phyloP scores from a whole-genome alignment of 495 filamentous ascomycete genomes.

The Podospora pseudoanserina region DNA sequence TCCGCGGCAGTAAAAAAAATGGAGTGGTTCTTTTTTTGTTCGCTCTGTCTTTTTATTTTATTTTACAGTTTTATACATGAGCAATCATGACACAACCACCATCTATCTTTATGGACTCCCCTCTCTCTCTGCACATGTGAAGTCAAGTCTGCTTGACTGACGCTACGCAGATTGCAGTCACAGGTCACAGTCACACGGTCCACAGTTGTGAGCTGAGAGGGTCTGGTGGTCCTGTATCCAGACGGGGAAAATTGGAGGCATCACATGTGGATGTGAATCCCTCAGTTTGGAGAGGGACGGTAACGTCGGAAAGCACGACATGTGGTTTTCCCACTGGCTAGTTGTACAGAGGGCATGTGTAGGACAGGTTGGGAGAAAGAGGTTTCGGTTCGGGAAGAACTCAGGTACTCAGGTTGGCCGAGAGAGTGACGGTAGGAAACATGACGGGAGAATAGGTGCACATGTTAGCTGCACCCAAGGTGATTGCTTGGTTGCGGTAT shows the following conservation, averaged over 20 bases:
- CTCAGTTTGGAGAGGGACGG: background rate
- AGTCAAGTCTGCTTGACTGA: background rate
- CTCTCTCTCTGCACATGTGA: no score
- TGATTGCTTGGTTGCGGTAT: no score
- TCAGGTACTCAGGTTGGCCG: no score
- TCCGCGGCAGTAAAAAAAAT: no score
- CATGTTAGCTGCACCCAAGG: no score
- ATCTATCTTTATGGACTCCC: background rate
- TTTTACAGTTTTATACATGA: background rate
- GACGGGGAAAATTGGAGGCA: background rate
- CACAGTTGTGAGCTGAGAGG: background rate
- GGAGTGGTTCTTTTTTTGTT: background rate
- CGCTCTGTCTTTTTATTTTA: background rate
- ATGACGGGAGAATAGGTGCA: no score
- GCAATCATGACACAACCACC: background rate
- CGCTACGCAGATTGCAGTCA: background rate
- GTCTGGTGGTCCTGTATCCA: no score
- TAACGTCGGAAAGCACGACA: background rate
- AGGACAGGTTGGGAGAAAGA: background rate
- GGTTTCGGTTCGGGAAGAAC: no score
- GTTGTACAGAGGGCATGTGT: background rate
- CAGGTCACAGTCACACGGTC: background rate
- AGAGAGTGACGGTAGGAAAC: no score
- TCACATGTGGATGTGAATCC: background rate
- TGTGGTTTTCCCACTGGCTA: background rate